These are phyloP conservation scores for Lumnitzera littorea DNA, from an alignment of 345 rosid species.

Conservation along the genomic window DNA sequence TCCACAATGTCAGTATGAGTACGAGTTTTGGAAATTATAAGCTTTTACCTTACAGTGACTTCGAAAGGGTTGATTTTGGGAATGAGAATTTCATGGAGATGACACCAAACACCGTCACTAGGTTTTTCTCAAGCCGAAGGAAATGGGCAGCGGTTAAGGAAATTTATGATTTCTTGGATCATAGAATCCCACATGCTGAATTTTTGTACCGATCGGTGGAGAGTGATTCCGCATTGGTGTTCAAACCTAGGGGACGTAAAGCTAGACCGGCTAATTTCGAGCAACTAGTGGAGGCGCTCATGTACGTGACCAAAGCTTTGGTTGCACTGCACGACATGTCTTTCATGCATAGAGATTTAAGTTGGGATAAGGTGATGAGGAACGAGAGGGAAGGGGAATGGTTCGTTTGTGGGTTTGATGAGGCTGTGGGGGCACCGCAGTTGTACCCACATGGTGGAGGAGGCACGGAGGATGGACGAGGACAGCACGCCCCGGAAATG, in stretches of 20 bases:
- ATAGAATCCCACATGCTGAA: constrained; percentile 82
- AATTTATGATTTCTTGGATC: constrained; percentile 65
- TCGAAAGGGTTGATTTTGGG: constrained; percentile 50
- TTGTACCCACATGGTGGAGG: constrained; percentile 45
- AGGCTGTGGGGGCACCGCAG: constrained; percentile 75
- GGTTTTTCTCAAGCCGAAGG: constrained; percentile 47
- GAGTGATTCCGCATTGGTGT: constrained; percentile 48
- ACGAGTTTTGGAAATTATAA: constrained; percentile 2
- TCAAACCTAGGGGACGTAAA: constrained; percentile 73
- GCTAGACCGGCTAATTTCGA: constrained; percentile 54
- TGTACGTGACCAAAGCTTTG: constrained; percentile 76
- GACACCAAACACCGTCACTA: constrained; percentile 66
- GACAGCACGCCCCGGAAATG: constrained; percentile 82
- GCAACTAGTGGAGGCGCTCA: constrained; percentile 73
- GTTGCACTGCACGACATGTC: constrained; percentile 86
- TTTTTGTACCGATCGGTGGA: constrained; percentile 41
- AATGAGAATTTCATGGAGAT: constrained; percentile 42
- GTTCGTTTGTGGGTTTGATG: constrained; percentile 79
- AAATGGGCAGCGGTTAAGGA: constrained; percentile 71
- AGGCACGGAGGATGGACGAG: constrained; percentile 32
- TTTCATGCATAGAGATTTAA: constrained; percentile 91
- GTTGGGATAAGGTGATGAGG: constrained; percentile 80
- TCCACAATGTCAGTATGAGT: constrained; percentile 18
- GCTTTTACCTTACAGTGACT: constrained; percentile 52
- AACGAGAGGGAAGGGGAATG: constrained; percentile 57